Evolutionary conservation across 495 filamentous ascomycete species (phyloP).

Genomic region (Cercophora sp.): DNA sequence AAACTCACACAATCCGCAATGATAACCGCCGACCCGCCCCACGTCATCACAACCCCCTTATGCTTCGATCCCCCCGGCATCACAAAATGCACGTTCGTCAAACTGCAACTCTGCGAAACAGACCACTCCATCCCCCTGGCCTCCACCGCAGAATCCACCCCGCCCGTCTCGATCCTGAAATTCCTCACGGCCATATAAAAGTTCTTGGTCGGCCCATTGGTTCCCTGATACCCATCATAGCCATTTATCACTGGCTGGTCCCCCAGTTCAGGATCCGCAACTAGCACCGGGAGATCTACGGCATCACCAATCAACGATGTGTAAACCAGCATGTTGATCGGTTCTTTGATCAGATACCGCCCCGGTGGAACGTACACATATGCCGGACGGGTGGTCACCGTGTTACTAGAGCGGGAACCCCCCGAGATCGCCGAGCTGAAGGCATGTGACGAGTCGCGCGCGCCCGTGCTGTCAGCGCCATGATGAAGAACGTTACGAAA

Average conservation of each 20-base stretch:
- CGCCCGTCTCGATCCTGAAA: conserved; percentile 64
- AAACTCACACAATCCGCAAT: conserved; percentile 47
- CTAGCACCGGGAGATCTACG: conserved; percentile 56
- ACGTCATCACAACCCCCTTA: conserved; percentile 37
- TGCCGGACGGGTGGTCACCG: conserved; percentile 53
- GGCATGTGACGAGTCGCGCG: conserved; percentile 61
- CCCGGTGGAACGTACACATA: conserved; percentile 58
- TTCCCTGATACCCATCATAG: conserved; percentile 47
- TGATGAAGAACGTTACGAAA: conserved; percentile 56
- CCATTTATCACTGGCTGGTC: conserved; percentile 19
- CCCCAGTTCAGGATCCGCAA: conserved; percentile 46
- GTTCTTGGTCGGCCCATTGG: conserved; percentile 59
- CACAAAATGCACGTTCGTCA: conserved; percentile 60
- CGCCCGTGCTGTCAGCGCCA: conserved; percentile 45
- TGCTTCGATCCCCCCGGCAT: conserved; percentile 48
- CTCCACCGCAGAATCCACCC: conserved; percentile 29
- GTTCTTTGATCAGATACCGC: conserved; percentile 48
- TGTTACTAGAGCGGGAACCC: conserved; percentile 46
- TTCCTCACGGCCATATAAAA: conserved; percentile 75
- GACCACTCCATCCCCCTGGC: conserved; percentile 60
- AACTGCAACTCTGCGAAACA: conserved; percentile 57
- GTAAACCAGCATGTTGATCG: conserved; percentile 43
- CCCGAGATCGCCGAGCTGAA: conserved; percentile 58
- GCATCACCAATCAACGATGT: conserved; percentile 58
- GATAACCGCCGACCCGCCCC: conserved; percentile 39